Evolutionary conservation across 2,329 filamentous ascomycete genomes (phyloP).

Genomic region (Nigrospora oryzae): DNA sequence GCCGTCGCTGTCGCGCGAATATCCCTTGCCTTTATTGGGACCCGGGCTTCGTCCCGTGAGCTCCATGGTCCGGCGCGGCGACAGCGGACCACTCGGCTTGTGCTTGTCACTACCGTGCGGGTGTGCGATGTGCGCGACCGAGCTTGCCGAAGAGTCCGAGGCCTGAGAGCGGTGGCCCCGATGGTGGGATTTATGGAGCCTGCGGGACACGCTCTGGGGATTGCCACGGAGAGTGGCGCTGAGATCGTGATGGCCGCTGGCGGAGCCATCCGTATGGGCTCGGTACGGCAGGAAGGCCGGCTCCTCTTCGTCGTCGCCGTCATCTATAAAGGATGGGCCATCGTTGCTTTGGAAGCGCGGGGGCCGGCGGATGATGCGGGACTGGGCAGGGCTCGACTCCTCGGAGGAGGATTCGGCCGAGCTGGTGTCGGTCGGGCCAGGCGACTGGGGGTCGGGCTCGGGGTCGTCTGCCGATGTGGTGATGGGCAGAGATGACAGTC

Average conservation of each 20-base stretch:
- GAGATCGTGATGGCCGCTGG: conserved; percentile 30
- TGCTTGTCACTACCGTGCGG: conserved; percentile 21
- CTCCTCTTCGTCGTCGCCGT: conserved; percentile 50
- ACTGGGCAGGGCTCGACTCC: conserved; percentile 44
- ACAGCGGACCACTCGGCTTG: conserved; percentile 36
- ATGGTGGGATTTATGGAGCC: conserved; percentile 17
- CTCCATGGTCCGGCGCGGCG: conserved; percentile 51
- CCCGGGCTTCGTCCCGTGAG: conserved; percentile 45
- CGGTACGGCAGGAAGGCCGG: conserved; percentile 46
- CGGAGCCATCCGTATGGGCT: conserved; percentile 13
- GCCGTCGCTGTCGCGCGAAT: conserved; percentile 59
- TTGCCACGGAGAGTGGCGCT: conserved; percentile 44
- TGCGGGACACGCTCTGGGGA: conserved; percentile 16
- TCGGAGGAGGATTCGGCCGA: conserved; percentile 22
- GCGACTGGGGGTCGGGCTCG: conserved; percentile 31
- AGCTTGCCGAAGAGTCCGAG: conserved; percentile 55
- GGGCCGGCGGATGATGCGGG: conserved; percentile 51
- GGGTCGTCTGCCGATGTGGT: conserved; percentile 20
- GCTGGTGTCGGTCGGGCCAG: conserved; percentile 30
- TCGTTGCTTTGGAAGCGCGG: conserved; percentile 38
- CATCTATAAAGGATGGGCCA: conserved; percentile 30
- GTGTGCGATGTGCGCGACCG: conserved; percentile 29
- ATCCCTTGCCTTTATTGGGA: conserved; percentile 34
- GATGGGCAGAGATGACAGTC: conserved; percentile 37
- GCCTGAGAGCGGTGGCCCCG: conserved; percentile 41